Conservation (phyloP, 805 yeast species). For the Wickerhamiella occidentalis region DNA sequence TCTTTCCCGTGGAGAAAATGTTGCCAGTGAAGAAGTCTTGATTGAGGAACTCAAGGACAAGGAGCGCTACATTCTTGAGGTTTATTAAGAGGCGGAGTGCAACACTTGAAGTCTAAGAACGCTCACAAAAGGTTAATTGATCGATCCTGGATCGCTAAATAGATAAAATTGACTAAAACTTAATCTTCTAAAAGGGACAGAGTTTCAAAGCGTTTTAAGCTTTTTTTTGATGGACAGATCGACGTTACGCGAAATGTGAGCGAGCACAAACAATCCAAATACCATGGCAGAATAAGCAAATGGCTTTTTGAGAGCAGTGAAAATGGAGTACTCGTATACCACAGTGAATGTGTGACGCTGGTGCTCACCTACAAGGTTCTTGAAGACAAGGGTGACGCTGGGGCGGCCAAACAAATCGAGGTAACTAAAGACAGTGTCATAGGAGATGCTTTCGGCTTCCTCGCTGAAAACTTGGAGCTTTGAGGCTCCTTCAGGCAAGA, state of each 20-base stretch:
- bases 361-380: constrained; percentile 59
- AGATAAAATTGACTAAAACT: neutral
- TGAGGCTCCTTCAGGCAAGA: constrained; percentile 81
- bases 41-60: constrained; percentile 90
- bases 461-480: constrained; percentile 45
- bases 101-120: too few relatives aligned
- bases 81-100: constrained; percentile 39
- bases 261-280: constrained; percentile 43
- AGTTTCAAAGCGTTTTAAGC: neutral
- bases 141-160: neutral
- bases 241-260: neutral
- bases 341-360: constrained; percentile 44
- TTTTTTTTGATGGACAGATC: neutral
- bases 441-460: constrained; percentile 26
- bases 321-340: constrained; percentile 46
- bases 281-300: constrained; percentile 33
- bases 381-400: constrained; percentile 47
- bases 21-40: constrained; percentile 55
- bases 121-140: too few relatives aligned
- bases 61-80: constrained; percentile 87
- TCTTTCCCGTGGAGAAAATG: constrained; percentile 45
- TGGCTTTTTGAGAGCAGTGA: constrained; percentile 52
- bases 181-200: neutral
- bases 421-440: constrained; percentile 28
- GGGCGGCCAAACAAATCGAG: constrained; percentile 75